phyloP scores from a whole-genome alignment of 106 monocot genomes.

The Acorus calamus region DNA sequence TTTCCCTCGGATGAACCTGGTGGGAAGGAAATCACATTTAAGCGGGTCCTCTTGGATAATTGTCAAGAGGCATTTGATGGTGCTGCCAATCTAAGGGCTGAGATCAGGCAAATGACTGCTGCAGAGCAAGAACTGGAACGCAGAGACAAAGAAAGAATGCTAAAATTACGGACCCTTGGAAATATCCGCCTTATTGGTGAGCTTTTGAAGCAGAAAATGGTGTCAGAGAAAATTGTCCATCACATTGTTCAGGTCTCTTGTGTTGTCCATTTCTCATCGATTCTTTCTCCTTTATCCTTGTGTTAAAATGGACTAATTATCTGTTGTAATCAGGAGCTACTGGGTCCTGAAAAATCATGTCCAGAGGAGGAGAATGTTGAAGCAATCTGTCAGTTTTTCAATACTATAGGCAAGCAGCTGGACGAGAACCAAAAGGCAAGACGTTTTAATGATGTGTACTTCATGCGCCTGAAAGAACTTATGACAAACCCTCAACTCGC shows the following conservation, averaged over 20 bases:
- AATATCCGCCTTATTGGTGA: constrained; percentile 77
- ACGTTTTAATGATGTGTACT: constrained; percentile 63
- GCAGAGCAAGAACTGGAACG: constrained; percentile 54
- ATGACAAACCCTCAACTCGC: constrained; percentile 34
- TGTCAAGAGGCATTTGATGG: constrained; percentile 99
- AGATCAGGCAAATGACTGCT: constrained; percentile 39
- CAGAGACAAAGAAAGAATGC: constrained; percentile 42
- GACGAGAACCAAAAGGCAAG: constrained; percentile 54
- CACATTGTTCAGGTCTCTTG: constrained; percentile 63
- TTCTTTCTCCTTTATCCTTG: neutral
- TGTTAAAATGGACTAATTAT: neutral
- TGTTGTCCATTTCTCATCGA: neutral
- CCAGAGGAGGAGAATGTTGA: constrained; percentile 84
- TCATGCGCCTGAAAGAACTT: constrained; percentile 44
- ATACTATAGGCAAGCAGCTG: constrained; percentile 68
- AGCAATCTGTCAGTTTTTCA: constrained; percentile 71
- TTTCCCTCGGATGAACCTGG: constrained; percentile 55
- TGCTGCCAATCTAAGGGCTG: constrained; percentile 28
- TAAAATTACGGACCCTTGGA: constrained; percentile 67
- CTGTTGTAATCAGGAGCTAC: constrained; percentile 33
- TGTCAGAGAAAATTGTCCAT: constrained; percentile 64
- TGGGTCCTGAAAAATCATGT: constrained; percentile 55
- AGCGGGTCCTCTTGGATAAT: constrained; percentile 76
- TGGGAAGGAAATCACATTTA: constrained; percentile 82
- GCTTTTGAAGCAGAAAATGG: constrained; percentile 68